Evolutionary conservation across 2,329 filamentous ascomycete species (phyloP).

Genomic region (Hirsutella thompsonii): DNA sequence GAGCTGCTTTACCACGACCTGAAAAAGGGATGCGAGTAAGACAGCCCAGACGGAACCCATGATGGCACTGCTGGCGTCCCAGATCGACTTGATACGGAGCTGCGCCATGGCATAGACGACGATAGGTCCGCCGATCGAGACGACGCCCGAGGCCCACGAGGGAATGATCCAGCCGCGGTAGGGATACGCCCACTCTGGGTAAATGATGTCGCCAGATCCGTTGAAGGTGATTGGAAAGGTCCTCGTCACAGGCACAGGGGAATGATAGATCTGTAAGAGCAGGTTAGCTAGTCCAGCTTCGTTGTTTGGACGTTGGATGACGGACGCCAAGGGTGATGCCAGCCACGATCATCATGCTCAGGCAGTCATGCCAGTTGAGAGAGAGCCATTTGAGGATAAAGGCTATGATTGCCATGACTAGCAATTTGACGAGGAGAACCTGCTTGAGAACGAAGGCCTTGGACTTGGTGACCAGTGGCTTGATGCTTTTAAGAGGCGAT

Average conservation of each 20-base stretch:
- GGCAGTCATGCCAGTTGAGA: constrained; percentile 43
- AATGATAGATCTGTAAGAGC: constrained; percentile 31
- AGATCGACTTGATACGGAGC: constrained; percentile 41
- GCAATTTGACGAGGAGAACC: too few relatives aligned
- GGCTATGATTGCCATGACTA: constrained; percentile 2
- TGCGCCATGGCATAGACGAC: constrained; percentile 42
- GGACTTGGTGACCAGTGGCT: background rate
- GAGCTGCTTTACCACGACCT: constrained; percentile 53
- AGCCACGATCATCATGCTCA: constrained; percentile 43
- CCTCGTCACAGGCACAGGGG: constrained; percentile 40
- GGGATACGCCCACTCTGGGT: constrained; percentile 52
- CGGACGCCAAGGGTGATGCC: constrained; percentile 16
- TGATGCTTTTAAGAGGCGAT: background rate
- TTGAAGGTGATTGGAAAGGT: constrained; percentile 49
- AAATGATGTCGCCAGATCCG: constrained; percentile 46
- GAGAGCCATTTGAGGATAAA: constrained; percentile 38
- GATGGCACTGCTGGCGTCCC: constrained; percentile 49
- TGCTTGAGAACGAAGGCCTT: too few relatives aligned
- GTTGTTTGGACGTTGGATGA: background rate
- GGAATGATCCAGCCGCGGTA: constrained; percentile 49
- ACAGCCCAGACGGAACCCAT: constrained; percentile 48
- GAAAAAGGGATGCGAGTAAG: constrained; percentile 47
- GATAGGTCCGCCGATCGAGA: constrained; percentile 45
- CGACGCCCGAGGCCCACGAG: constrained; percentile 42
- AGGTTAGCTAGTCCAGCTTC: too few relatives aligned